These are phyloP conservation scores for Termitomyces heimii DNA, from an alignment of 768 basidiomycete species.

Conservation along the genomic window DNA sequence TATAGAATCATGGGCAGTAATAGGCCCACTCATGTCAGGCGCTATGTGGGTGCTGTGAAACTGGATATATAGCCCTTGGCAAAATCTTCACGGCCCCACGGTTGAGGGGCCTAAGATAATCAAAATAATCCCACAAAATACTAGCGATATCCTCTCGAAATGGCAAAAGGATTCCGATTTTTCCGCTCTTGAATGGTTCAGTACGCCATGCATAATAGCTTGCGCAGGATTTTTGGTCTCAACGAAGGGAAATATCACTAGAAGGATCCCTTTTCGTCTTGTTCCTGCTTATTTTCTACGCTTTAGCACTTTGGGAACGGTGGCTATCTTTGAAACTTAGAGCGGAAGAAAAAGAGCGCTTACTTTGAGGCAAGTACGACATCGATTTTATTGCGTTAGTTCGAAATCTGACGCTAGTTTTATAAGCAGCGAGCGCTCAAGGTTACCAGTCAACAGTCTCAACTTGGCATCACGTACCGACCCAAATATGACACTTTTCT, in stretches of 20 bases:
- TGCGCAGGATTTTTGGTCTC: background rate
- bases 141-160: background rate
- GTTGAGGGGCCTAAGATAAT: background rate
- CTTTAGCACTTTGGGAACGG: slow-evolving; percentile 31
- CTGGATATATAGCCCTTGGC: background rate
- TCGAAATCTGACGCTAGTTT: background rate
- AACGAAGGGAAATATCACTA: background rate
- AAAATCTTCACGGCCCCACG: background rate
- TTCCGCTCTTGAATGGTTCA: background rate
- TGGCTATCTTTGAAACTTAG: slow-evolving; percentile 25
- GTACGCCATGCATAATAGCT: background rate
- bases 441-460: background rate
- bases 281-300: slow-evolving; percentile 26
- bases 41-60: background rate
- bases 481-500: background rate
- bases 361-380: slow-evolving; percentile 1
- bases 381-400: background rate
- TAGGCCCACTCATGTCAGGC: background rate
- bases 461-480: background rate
- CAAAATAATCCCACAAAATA: slow-evolving; percentile 1
- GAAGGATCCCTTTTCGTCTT: slow-evolving; percentile 21
- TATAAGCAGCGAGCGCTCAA: background rate
- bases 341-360: slow-evolving; percentile 15
- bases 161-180: background rate
- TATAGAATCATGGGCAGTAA: background rate